Conservation (phyloP, 2,329 filamentous ascomycete species). For the Aspergillus aculeatinus region DNA sequence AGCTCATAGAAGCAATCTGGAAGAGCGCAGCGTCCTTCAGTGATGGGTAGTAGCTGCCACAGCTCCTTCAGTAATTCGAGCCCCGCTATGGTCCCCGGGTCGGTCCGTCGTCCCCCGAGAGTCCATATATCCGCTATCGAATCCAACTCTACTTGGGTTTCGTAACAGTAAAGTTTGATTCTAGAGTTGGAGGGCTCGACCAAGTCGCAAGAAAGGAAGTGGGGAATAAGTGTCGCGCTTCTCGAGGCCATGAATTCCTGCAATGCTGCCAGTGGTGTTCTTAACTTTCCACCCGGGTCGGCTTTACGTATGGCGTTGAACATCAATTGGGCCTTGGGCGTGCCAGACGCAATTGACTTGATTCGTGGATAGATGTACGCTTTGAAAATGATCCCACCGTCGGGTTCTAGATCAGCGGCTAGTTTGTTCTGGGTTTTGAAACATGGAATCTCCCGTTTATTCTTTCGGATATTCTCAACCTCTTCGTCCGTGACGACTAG, state of each 20-base stretch:
- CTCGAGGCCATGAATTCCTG: neutral
- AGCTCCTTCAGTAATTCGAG: neutral
- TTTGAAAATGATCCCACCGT: conserved; percentile 7
- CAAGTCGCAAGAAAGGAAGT: conserved; percentile 6
- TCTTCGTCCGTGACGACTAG: neutral
- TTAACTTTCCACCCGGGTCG: neutral
- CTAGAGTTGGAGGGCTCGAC: neutral
- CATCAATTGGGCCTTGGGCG: conserved; percentile 11
- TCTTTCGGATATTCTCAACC: neutral
- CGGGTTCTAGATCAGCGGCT: neutral
- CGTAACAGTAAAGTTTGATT: conserved; percentile 4
- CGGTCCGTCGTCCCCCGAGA: neutral
- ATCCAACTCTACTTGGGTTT: neutral
- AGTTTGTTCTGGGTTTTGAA: neutral
- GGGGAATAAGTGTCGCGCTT: neutral
- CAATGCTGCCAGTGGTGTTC: neutral
- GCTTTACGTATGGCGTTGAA: conserved; percentile 12
- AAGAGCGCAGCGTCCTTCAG: neutral
- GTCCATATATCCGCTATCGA: neutral
- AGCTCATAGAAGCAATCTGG: neutral
- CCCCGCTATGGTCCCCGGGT: neutral
- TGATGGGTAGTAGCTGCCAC: conserved; percentile 3
- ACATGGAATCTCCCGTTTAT: neutral
- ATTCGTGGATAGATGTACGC: conserved; percentile 16
- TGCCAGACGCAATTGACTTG: conserved; percentile 16